Percentiles rank a stretch among this genome's conserved stretches.
Evolutionary conservation across 2,329 filamentous ascomycete species (phyloP).

Genomic region (Onygena corvina): DNA sequence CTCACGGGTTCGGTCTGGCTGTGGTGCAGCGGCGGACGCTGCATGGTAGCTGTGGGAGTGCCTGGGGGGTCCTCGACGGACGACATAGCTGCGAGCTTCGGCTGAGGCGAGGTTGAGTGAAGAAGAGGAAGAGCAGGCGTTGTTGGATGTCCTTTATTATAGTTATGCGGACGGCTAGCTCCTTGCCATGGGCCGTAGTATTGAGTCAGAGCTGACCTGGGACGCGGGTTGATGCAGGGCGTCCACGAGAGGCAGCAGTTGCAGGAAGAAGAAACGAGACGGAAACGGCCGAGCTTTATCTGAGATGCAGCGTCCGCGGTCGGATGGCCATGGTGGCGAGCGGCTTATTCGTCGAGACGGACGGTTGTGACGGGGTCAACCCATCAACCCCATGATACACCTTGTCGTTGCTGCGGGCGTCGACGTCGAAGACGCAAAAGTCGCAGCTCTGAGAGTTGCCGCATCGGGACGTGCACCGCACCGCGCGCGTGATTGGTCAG

Average conservation of each 20-base stretch:
- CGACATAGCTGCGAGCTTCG: neutral
- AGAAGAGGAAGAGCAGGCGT: constrained; percentile 26
- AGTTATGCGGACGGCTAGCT: constrained; percentile 40
- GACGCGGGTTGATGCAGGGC: neutral
- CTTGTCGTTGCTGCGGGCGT: no score
- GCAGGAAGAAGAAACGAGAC: neutral
- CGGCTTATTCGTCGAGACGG: neutral
- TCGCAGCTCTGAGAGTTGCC: no score
- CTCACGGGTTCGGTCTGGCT: constrained; percentile 11
- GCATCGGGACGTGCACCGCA: constrained; percentile 12
- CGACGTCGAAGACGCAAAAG: no score
- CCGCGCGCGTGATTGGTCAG: constrained; percentile 13
- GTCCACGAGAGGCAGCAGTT: no score
- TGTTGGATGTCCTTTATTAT: constrained; percentile 20
- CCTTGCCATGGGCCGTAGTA: constrained; percentile 22
- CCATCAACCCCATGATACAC: no score
- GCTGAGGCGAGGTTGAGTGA: neutral
- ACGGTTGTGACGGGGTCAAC: no score
- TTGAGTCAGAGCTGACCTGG: constrained; percentile 23
- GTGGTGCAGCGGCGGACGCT: neutral
- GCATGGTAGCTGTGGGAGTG: neutral
- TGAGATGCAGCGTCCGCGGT: neutral
- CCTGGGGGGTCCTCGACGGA: neutral
- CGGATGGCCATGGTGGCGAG: neutral
- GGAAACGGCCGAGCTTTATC: neutral